These are phyloP conservation scores for Talaromyces funiculosus DNA, from an alignment of 2,329 filamentous ascomycete genomes.

Conservation along the genomic window DNA sequence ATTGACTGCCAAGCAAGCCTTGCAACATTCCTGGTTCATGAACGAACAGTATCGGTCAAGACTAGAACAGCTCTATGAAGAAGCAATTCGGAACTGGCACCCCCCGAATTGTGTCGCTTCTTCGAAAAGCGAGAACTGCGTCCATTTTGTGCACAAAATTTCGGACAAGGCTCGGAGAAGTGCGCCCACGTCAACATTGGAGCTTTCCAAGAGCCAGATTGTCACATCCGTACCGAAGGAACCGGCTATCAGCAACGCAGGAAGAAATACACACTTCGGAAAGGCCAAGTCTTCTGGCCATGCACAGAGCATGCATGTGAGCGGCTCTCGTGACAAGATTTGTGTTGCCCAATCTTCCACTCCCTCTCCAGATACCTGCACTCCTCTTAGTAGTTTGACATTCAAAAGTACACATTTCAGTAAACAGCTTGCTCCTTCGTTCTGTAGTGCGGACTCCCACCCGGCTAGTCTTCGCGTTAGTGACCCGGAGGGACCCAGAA, in stretches of 20 bases:
- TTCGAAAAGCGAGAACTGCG: neutral
- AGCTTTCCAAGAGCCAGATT: neutral
- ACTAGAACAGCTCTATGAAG: constrained; percentile 46
- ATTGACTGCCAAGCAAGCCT: constrained; percentile 49
- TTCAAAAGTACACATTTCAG: neutral
- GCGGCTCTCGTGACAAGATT: neutral
- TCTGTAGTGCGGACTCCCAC: neutral
- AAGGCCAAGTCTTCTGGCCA: neutral
- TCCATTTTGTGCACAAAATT: neutral
- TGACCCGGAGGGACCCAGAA: neutral
- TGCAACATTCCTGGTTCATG: constrained; percentile 53
- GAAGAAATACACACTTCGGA: neutral
- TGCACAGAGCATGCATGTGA: neutral
- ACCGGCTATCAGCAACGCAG: neutral
- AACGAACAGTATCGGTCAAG: constrained; percentile 40
- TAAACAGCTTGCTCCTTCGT: neutral
- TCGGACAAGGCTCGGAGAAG: neutral
- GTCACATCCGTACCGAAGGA: neutral
- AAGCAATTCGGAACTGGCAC: constrained; percentile 46
- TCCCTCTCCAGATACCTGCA: neutral
- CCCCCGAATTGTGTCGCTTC: constrained; percentile 27
- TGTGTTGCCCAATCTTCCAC: neutral
- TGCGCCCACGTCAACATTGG: neutral
- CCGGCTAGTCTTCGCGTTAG: neutral
- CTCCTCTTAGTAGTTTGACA: constrained; percentile 5